Base-by-base conservation (phyloP, 1,284 basidiomycete species). In the Ganoderma multipileum region DNA sequence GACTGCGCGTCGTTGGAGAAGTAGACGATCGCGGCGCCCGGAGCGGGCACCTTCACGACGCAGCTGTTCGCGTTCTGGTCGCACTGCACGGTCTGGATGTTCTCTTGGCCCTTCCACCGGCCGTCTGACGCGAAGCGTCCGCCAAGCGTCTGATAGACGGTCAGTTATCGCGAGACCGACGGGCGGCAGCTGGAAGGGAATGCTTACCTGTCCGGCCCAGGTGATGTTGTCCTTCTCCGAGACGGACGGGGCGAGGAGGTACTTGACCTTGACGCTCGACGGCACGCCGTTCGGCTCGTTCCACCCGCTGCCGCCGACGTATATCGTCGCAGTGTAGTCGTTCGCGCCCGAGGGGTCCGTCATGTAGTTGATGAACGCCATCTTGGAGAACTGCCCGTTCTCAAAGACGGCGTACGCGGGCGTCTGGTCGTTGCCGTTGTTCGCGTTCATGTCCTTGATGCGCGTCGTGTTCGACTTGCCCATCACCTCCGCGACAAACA, bases 321-420 rank as follows among this genome's bases (percentile, higher is more conserved):
- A 79, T 65, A 83, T 76, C 39, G 81, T 81, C 14, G 82, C 87
- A 0, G 80, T 83, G 72, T 87, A 82, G 74, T 86, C 84, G 72
- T 81, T 86, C 12, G 80, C 83, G 12, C 88, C 88, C 2, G 79
- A 80, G 0, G 82, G 72, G 73, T 91, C 89, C 28, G 82, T 80
- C 59, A 88, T 80, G 73, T 85, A 94, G 78, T 95, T 95, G 81
- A 94, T 85, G 66, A 95, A 77, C 12, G 87, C 87, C n/a, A 90
- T 81, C 62, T 89, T 84, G 3, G 82, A 82, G 2, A 90, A 85
- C 60, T 76, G 79, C 18, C 85, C 86, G 71, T 85, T 81, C 75
- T 91, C 88, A 77, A 93, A 94, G 47, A 95, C 85, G 2, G 85
- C 90, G 76, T 94, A 95, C 2, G 85, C 88, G 0, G 92, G 91